Base-by-base conservation (phyloP, 495 filamentous ascomycete species). In the Penicillium tannophilum region DNA sequence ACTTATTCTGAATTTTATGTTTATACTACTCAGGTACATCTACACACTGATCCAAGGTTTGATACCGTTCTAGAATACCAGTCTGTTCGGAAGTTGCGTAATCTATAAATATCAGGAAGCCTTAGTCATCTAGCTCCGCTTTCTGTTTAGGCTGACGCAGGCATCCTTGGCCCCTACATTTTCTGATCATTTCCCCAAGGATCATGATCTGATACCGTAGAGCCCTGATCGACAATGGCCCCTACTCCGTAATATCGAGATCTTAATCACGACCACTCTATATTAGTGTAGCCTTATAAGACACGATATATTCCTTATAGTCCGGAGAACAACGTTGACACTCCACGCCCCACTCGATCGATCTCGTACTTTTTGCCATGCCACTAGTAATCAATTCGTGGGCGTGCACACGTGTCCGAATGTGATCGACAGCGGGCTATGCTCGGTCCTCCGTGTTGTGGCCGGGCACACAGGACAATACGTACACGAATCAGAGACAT, bases 331-430 rank as follows among this genome's bases (percentile, higher is more conserved):
- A 16, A 19, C 46, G 46, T 49, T 49, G 26, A n/a, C 23, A 17
- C 46, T 49, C 46, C 46, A 49, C 46, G 26, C 46, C 46, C 46
- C 46, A 49, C 46, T 33, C 46, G 46, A 49, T 49, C 46, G 26
- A 49, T 49, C 46, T 49, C 46, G 46, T 49, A 49, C 46, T 33
- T 31, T 49, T 41, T 41, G 4, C 9, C 23, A n/a, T 24, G 14
- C 26, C 45, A 28, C 46, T 47, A 47, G 24, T 47, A 12, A 28
- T 45, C n/a, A 19, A 26, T 47, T 24, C 44, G 26, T 49, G 12
- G 23, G 23, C 14, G 23, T 49, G 46, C 46, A 49, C 46, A 49
- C 46, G 46, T 49, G 46, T 49, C 24, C 26, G 16, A 47, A 14
- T 19, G 9, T 31, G 46, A 49, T 49, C 46, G 46, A 31, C 45